Percentiles rank a stretch among this genome's conserved stretches.
Evolutionary conservation across 1,284 basidiomycete genomes (phyloP).

Genomic region (Somion occarium): DNA sequence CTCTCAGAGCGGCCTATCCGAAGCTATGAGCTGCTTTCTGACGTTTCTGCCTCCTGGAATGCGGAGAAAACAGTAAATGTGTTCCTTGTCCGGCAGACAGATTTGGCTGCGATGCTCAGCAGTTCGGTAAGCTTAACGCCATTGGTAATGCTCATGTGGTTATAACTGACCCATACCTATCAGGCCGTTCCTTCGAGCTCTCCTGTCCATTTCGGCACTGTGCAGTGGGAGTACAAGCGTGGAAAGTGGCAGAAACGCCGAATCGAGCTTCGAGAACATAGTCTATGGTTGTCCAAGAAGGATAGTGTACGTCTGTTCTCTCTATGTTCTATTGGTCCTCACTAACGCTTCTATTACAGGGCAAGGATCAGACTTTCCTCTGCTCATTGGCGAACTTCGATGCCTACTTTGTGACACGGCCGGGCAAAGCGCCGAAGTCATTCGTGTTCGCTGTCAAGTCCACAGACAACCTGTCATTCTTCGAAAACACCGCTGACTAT

Average conservation of each 20-base stretch:
- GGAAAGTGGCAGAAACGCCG: constrained; percentile 92
- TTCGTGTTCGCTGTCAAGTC: constrained; percentile 85
- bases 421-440: constrained; percentile 70
- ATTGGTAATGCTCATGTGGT: too few species aligned
- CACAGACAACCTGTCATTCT: constrained; percentile 77
- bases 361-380: constrained; percentile 76
- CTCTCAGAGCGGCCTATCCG: constrained; percentile 82
- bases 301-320: constrained; percentile 56
- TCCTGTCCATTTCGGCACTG: constrained; percentile 66
- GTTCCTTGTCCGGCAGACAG: constrained; percentile 72
- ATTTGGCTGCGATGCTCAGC: constrained; percentile 52
- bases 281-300: constrained; percentile 80
- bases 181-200: constrained; percentile 70
- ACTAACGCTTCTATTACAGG: constrained; percentile 36
- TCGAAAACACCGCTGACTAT: constrained; percentile 84
- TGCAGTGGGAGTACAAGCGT: constrained; percentile 83
- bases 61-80: constrained; percentile 71
- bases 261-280: constrained; percentile 80
- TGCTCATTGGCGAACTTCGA: constrained; percentile 85
- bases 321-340: constrained; percentile 3
- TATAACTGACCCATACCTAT: background rate
- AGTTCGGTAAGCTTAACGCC: constrained; percentile 46
- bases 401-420: constrained; percentile 69
- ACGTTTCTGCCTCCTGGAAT: constrained; percentile 81
- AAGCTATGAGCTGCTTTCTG: constrained; percentile 71